A percentile compares a stretch with the other conserved stretches of the same genome.
Evolutionary conservation across 1,139 yeast genomes (phyloP).

Genomic region (Candida pseudoviswanathii): DNA sequence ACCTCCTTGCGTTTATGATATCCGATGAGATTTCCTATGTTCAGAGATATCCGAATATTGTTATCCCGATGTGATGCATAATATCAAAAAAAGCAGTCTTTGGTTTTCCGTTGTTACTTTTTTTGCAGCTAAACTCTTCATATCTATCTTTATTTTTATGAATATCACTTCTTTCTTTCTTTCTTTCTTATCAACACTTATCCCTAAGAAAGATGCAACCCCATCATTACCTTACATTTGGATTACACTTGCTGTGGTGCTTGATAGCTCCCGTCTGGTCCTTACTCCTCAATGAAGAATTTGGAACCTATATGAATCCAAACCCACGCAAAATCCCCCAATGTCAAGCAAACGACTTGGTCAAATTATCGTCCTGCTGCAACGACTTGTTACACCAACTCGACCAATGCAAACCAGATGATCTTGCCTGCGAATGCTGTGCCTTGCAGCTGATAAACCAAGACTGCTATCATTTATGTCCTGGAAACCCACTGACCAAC

Average conservation of each 20-base stretch:
- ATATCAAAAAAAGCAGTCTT: not conserved
- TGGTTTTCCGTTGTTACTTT: not conserved
- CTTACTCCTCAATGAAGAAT: slow-evolving; percentile 17
- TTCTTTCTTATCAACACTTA: not conserved
- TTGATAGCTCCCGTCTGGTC: not conserved
- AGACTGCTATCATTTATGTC: slow-evolving; percentile 51
- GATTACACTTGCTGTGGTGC: not conserved
- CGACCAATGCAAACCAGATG: slow-evolving; percentile 53
- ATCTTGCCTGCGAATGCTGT: slow-evolving; percentile 58
- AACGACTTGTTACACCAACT: slow-evolving; percentile 46
- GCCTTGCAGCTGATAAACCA: slow-evolving; percentile 50
- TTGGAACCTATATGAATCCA: slow-evolving; percentile 50
- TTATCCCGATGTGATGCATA: not conserved
- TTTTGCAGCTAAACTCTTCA: not conserved
- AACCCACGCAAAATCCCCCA: slow-evolving; percentile 41
- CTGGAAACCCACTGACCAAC: slow-evolving; percentile 49
- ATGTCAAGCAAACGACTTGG: slow-evolving; percentile 46
- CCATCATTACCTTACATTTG: not conserved
- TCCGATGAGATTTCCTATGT: not conserved
- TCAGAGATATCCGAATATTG: not conserved
- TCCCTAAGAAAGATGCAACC: not conserved
- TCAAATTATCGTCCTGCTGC: slow-evolving; percentile 45
- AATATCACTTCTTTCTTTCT: not conserved
- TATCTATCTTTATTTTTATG: not conserved
- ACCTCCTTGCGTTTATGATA: not conserved